These are phyloP conservation scores for Spathaspora arborariae DNA, from an alignment of 805 yeast genomes.

Conservation along the genomic window DNA sequence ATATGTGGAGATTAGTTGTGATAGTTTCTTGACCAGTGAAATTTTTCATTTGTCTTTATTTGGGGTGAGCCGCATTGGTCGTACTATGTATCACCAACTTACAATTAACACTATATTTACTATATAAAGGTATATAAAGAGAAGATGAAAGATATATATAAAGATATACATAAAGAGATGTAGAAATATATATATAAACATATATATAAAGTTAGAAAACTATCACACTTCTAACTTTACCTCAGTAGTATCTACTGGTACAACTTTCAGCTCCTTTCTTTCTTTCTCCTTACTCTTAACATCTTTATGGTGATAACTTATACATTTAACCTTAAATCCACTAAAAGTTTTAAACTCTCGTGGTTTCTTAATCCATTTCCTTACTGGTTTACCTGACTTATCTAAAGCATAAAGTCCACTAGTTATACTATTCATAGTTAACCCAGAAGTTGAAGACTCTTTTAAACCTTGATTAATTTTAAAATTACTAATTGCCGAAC, in stretches of 20 bases:
- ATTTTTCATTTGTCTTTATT: background rate
- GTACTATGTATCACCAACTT: no score
- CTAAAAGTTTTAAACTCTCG: slow-evolving; percentile 39
- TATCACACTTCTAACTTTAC: background rate
- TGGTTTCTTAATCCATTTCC: slow-evolving; percentile 32
- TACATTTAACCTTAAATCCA: slow-evolving; percentile 35
- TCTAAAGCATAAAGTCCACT: slow-evolving; percentile 27
- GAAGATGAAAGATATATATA: no score
- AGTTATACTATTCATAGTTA: slow-evolving; percentile 32
- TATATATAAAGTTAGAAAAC: no score
- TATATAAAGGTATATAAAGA: no score
- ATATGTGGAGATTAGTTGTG: background rate
- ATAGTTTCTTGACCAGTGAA: background rate
- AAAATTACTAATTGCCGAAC: slow-evolving; percentile 14
- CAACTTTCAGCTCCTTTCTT: slow-evolving; percentile 10
- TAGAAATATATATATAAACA: no score
- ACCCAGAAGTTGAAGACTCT: slow-evolving; percentile 39
- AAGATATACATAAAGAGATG: background rate
- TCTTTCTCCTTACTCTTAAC: slow-evolving; percentile 8
- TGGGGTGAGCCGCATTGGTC: no score
- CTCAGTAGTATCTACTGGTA: background rate
- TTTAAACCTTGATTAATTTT: slow-evolving; percentile 38
- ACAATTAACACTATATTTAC: no score
- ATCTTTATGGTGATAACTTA: slow-evolving; percentile 14
- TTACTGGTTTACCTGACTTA: slow-evolving; percentile 31